These are phyloP conservation scores for Podospora appendiculata DNA, from an alignment of 495 filamentous ascomycete species.

Conservation along the genomic window DNA sequence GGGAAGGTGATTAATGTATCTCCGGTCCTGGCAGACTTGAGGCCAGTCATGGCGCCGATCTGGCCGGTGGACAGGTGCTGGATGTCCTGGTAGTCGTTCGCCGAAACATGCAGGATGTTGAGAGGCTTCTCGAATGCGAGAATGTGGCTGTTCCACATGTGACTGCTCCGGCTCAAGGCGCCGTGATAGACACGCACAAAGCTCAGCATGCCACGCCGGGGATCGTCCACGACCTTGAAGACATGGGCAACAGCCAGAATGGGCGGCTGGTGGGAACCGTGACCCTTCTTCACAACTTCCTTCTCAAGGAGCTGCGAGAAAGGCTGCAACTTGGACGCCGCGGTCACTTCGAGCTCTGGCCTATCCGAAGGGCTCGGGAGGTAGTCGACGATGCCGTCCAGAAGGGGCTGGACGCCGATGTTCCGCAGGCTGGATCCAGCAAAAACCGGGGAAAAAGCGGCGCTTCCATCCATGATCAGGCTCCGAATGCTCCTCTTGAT, in stretches of 20 bases:
- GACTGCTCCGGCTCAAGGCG: slow-evolving; percentile 58
- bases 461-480: slow-evolving; percentile 54
- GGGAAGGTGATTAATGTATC: slow-evolving; percentile 80
- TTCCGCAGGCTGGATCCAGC: slow-evolving; percentile 90
- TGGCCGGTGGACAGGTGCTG: slow-evolving; percentile 73
- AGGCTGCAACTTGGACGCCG: slow-evolving; percentile 48
- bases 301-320: slow-evolving; percentile 44
- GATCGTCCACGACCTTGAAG: slow-evolving; percentile 94
- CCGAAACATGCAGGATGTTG: slow-evolving; percentile 85
- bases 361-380: slow-evolving; percentile 77
- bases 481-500: slow-evolving; percentile 70
- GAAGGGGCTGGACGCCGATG: slow-evolving; percentile 86
- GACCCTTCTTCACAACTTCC: slow-evolving; percentile 35
- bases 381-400: slow-evolving; percentile 81
- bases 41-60: slow-evolving; percentile 90
- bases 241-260: slow-evolving; percentile 76
- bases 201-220: slow-evolving; percentile 77
- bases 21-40: slow-evolving; percentile 85
- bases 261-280: slow-evolving; percentile 23
- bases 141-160: slow-evolving; percentile 84
- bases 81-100: slow-evolving; percentile 78
- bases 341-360: slow-evolving; percentile 67
- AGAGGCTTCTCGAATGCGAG: slow-evolving; percentile 74
- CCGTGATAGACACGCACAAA: slow-evolving; percentile 93
- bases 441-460: slow-evolving; percentile 75